Conservation (phyloP, 495 filamentous ascomycete genomes). For the Aspergillus baeticus region DNA sequence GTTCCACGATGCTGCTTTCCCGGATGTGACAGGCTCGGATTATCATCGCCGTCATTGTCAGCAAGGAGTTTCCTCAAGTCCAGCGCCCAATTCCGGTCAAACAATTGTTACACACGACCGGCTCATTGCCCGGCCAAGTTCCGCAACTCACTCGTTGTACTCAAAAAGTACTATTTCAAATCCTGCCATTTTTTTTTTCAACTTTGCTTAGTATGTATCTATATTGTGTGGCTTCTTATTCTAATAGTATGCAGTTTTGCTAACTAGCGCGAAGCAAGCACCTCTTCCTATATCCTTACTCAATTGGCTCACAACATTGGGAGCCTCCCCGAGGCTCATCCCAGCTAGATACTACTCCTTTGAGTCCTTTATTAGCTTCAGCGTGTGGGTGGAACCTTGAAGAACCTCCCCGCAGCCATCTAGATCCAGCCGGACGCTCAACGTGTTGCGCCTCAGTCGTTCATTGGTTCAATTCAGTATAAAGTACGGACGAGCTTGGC, state of each 20-base stretch:
- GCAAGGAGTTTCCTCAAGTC: slow-evolving; percentile 11
- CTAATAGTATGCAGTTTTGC: background rate
- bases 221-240: background rate
- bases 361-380: slow-evolving; percentile 27
- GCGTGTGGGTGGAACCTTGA: slow-evolving; percentile 14
- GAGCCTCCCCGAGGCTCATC: slow-evolving; percentile 6
- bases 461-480: slow-evolving; percentile 18
- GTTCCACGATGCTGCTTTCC: slow-evolving; percentile 32
- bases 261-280: background rate
- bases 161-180: background rate
- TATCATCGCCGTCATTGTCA: slow-evolving; percentile 2
- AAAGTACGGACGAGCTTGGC: slow-evolving; percentile 1
- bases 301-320: slow-evolving; percentile 9
- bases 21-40: slow-evolving; percentile 34
- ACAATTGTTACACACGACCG: background rate
- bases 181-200: background rate
- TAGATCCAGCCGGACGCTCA: slow-evolving; percentile 20
- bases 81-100: slow-evolving; percentile 1
- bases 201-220: background rate
- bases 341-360: slow-evolving; percentile 22
- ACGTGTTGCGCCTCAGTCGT: slow-evolving; percentile 18
- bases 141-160: background rate
- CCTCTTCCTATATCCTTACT: background rate
- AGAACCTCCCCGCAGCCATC: slow-evolving; percentile 14
- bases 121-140: background rate